These are phyloP conservation scores for Dysphania ambrosioides DNA, from an alignment of 148 eudicot species.

Conservation along the genomic window DNA sequence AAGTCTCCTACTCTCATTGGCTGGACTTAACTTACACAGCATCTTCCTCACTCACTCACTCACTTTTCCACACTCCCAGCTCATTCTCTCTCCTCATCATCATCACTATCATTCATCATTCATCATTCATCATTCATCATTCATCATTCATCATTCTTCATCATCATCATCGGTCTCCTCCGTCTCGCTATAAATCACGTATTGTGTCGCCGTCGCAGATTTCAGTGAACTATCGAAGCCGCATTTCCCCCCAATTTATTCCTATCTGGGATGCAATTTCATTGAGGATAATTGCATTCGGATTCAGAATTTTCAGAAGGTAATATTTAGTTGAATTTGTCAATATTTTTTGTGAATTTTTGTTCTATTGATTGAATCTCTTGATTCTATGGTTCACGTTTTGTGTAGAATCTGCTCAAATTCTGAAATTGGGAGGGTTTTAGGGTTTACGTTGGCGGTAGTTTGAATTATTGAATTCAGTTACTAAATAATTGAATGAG, in stretches of 20 bases:
- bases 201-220: neutral
- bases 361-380: neutral
- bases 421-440: neutral
- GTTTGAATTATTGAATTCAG: neutral
- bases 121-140: too few relatives aligned
- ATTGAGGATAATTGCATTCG: slow-evolving; percentile 29
- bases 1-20: slow-evolving; percentile 27
- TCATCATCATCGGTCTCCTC: slow-evolving; percentile 16
- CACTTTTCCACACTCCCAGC: neutral
- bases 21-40: slow-evolving; percentile 1
- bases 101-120: too few relatives aligned
- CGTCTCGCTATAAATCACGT: neutral
- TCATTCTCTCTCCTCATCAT: slow-evolving; percentile 15
- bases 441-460: neutral
- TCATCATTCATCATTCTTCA: too few relatives aligned
- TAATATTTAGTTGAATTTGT: too few relatives aligned
- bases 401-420: neutral
- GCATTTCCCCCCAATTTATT: slow-evolving; percentile 1
- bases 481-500: too few relatives aligned
- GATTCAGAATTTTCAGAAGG: slow-evolving; percentile 21
- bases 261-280: slow-evolving; percentile 28
- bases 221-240: neutral
- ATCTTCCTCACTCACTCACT: slow-evolving; percentile 18
- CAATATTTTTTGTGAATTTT: too few relatives aligned
- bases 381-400: slow-evolving; percentile 11